Base-by-base conservation (phyloP, 495 filamentous ascomycete genomes). In the Penicillium paxilli region DNA sequence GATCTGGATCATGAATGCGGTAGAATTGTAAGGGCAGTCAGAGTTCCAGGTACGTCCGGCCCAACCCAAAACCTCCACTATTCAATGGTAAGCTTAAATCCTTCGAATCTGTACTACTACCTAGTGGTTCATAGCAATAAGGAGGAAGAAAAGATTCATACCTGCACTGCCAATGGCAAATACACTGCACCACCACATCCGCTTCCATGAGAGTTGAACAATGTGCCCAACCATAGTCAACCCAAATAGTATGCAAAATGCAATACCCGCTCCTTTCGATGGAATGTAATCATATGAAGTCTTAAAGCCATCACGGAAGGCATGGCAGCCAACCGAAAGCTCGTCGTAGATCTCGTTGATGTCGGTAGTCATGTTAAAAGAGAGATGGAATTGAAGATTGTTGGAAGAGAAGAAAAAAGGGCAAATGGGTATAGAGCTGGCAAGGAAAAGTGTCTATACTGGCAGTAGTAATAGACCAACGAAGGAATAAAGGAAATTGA, bases 61-160 rank as follows among this genome's bases (percentile, higher is more conserved):
- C 83, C 82, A 86, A 23, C 83, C 83, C 44, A 84, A 60, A 19
- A 76, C 40, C 63, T 85, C 82, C 38, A 63, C 79, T 76, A 47
- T 33, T 21, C 24, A 11, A 38, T 20, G 3, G 8, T 57, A 14
- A 50, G 30, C 22, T 49, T 2, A 22, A 10, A 21, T 33, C n/a
- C n/a, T n/a, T n/a, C n/a, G n/a, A n/a, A n/a, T n/a, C n/a, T n/a
- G n/a, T n/a, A n/a, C n/a, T n/a, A n/a, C n/a, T n/a, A n/a, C n/a
- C n/a, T n/a, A n/a, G n/a, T n/a, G n/a, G n/a, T n/a, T n/a, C n/a
- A n/a, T n/a, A n/a, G n/a, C n/a, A n/a, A n/a, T n/a, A n/a, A n/a
- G n/a, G n/a, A n/a, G n/a, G n/a, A n/a, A n/a, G n/a, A n/a, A n/a
- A n/a, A n/a, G 17, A n/a, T 32, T 55, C 70, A 50, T 70, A 79